Base-by-base conservation (phyloP, 176 grass and related monocot species). In the Pharus latifolius region DNA sequence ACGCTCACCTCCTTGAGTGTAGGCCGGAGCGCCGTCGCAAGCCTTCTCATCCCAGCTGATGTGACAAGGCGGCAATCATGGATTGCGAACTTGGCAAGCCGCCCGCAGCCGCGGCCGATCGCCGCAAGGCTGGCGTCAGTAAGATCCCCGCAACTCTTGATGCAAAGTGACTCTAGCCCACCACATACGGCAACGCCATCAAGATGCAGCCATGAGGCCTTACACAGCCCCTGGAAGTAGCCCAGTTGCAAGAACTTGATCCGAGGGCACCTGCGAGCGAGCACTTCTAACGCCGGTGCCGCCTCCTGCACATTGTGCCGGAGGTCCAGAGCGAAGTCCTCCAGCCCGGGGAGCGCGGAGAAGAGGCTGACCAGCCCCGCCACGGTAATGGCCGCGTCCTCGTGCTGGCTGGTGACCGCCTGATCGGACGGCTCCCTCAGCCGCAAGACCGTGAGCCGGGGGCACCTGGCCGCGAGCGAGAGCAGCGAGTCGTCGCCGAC, bases 171-270 rank as follows among this genome's bases (percentile, higher is more conserved):
- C 55, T 88, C 82, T 75, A 99, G 60, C 2, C 79, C 85, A 2
- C 96, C 96, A 16, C 90, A 94, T 23, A 99, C 90, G 6, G 96
- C 69, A 44, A 99, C 73, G 12, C 96, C 96, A 15, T 99, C 87
- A 11, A 99, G 85, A 78, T 99, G 77, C 51, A 84, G 37, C 79
- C 82, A 95, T 3, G 73, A 25, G 28, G 86, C 90, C 72, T 74
- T 91, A 60, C 96, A 99, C 18, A 99, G 26, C 1, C 96, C 84
- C 45, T 88, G 90, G 43, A 99, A 99, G 46, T 81, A 78, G 10
- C 96, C 96, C 43, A 99, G 65, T 14, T 87, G 84, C 46, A 99
- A 54, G 48, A 72, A 73, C 70, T 76, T 91, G 60, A 99, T 67
- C 68, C 19, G 62, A 1, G 75, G 87, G 74, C 96, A 85, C 3